Base-by-base conservation (phyloP, 371 early-diverging fungal genomes). In the Mortierella sp. region DNA sequence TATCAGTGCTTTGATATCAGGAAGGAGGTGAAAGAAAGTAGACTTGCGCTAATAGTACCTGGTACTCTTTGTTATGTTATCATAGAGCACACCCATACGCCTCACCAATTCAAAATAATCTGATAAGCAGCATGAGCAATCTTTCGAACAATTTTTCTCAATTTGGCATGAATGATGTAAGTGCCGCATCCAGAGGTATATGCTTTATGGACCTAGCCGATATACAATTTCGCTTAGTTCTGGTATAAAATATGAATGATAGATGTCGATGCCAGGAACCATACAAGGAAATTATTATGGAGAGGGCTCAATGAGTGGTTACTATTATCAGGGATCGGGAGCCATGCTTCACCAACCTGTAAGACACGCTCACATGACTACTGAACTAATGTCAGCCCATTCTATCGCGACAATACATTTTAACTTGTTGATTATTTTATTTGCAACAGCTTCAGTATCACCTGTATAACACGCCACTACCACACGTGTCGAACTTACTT, bases 371-470 rank as follows among this genome's bases (percentile, higher is more conserved):
- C 45, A 11, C 0, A 68, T 68, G 10, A 1, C 39, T 22, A 58
- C 28, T 18, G 4, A 1, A 24, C 18, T 65, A 24, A 11, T 10
- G 10, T 30, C 18, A n/a, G 3, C 24, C 11, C 12, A 32, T 20
- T 35, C 4, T 52, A 37, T 37, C 5, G 20, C 5, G 37, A 20
- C 16, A n/a, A 40, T 32, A 1, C 12, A 22, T 47, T 18, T 3
- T 45, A 16, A 45, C 12, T 20, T 45, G 3, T 4, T 11, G 8
- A 26, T 62, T 86, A 84, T 69, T 83, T 81, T 61, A 86, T 85
- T 63, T 51, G 5, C 20, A 49, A 22, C 58, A 92, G 90, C 86
- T 93, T 14, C 93, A 92, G 73, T 94, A 95, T 70, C 96, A 96
- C 78, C 73, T 94, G 57, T 94, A 92, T 83, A 87, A 89, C 30